Base-by-base conservation (phyloP, 1,284 basidiomycete species). In the Coniferiporia weirii region DNA sequence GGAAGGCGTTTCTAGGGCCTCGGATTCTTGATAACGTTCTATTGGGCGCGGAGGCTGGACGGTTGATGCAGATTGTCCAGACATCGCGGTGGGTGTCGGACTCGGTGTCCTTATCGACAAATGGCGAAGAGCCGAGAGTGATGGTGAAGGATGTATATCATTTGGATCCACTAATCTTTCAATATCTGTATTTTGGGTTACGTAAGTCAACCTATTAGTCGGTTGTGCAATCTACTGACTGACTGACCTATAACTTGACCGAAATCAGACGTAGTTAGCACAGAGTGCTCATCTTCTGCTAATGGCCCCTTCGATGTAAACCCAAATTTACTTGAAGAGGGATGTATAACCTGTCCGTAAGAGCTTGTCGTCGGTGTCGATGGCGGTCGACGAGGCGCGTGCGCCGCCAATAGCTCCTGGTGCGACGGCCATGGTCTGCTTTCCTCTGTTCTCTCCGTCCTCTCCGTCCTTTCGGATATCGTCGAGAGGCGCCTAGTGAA, bases 101-200 rank as follows among this genome's bases (percentile, higher is more conserved):
- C 60, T 61, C 10, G 60, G 60, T 10, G 76, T 63, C 85, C 80
- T 55, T 79, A 72, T 75, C 1, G 89, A 86, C 22, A 93, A 75
- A 19, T 82, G 76, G 54, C 86, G 82, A 17, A 93, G 72, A 1
- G 93, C 92, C 36, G 82, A 93, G n/a, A 70, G 77, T 57, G 81
- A 84, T 56, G 83, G 82, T 22, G 84, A 87, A 12, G 81, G 78
- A 32, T 81, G 80, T 59, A 87, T 85, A 8, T 72, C 70, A 65
- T 87, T 85, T 32, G 87, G 85, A 69, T 87, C 80, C 45, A 74
- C 54, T 17, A 65, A 70, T 36, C 59, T 64, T 50, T 59, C 59
- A 36, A 61, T 64, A 32, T 54, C 51, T 36, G 59, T 60, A 44
- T 61, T 53, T 62, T 67, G 27, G 5, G 5, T 19, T 22, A 46